Evolutionary conservation across 257 asterid species (phyloP), one percentile per base, ranked within the genome.

Genomic region (Solanum infundibuliforme): DNA sequence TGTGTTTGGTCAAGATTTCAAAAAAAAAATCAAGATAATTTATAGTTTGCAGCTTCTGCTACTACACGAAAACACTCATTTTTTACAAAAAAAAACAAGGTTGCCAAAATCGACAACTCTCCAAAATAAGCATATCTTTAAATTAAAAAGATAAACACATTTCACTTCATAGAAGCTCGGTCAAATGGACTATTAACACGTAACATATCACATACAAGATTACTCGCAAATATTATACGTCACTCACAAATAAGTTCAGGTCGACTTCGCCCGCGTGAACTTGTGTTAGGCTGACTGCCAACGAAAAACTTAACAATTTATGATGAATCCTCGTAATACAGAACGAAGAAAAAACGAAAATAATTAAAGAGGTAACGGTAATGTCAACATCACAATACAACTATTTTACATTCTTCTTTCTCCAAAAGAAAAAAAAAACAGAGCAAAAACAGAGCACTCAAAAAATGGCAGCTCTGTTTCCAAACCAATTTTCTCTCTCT

Each of bases 1-100:
- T 32, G 14, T 32, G 2, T 34, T 32, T 72, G 27, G 10, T 1
- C 46, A 8, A 8, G 11, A 9, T 72, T 72, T 2, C 12, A 7
- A 4, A 16, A 32, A 21, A 29, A 2, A 8, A 16, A 3, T 6
- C 0, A 0, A 3, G 0, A 16, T 1, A 6, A 27, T 0, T 2
- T 5, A 12, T 68, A 2, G 8, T 68, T 27, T 29, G 13, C 1
- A 2, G 0, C 4, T 71, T 32, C 0, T 31, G 10, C 2, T 1
- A 71, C 2, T 7, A 14, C 0, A 31, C 0, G 1, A 29, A 27
- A 31, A 31, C 12, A 3, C n/a, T 69, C 6, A 12, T 66, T 31
- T 31, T 31, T 1, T 14, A 4, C 7, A 14, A 6, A 29, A 14
- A 6, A 29, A 29, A 29, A 31, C 12, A 31, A 2, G 5, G 0